Evolutionary conservation across 345 rosid genomes (phyloP).

Genomic region (Eucalyptus curtisii): DNA sequence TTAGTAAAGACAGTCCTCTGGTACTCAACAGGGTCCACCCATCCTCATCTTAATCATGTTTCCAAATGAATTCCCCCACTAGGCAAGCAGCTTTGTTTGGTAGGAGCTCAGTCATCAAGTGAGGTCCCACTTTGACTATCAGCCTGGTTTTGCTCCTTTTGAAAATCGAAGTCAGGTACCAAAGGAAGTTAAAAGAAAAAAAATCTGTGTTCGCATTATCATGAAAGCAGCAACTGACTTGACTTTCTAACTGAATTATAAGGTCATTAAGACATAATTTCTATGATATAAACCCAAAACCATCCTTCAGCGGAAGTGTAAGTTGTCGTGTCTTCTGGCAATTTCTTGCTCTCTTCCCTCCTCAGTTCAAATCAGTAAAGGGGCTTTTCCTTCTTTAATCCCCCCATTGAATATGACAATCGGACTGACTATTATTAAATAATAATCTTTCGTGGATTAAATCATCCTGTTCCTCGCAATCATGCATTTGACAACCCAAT

Average conservation of each 20-base stretch:
- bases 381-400: not conserved
- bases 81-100: not conserved
- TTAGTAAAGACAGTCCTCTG: not conserved
- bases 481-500: not conserved
- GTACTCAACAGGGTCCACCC: not conserved
- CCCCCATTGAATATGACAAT: not conserved
- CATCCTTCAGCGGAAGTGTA: not conserved
- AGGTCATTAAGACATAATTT: not conserved
- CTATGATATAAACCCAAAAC: not conserved
- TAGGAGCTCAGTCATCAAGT: not conserved
- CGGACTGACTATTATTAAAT: not conserved
- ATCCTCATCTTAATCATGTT: not conserved
- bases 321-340: not conserved
- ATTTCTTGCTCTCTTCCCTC: not conserved
- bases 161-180: not conserved
- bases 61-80: not conserved
- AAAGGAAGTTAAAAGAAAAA: not conserved
- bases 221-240: not conserved
- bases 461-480: not conserved
- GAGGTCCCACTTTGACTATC: not conserved
- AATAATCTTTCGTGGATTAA: not conserved
- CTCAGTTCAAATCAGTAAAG: not conserved
- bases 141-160: not conserved
- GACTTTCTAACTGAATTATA: not conserved
- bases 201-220: not conserved